Evolutionary conservation across 768 basidiomycete genomes (phyloP), one percentile per base, ranked within the genome.

Genomic region (Gloeostereum incarnatum): DNA sequence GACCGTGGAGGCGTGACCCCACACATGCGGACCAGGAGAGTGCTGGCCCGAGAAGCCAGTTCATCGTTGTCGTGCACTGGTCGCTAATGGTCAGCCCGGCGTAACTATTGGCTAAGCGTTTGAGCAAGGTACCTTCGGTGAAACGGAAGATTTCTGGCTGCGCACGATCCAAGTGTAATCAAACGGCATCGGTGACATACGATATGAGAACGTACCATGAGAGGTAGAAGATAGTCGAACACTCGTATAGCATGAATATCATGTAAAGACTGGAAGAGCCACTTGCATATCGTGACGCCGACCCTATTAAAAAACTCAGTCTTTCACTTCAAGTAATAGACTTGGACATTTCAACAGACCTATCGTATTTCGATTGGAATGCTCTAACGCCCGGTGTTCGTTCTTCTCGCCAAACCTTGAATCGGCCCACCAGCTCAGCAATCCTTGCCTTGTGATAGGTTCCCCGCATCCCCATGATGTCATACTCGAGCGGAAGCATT

Each of bases 321-420:
- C 10, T 33, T 37, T 37, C 22, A 23, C 13, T 17, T 31, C 18
- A 39, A 9, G 9, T 23, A 24, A 10, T 18, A 25, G 21, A 34
- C 16, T 17, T 14, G 32, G 11, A 14, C 27, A n/a, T 6, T 8
- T 17, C 39, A 33, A 54, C 66, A 26, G 53, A 79, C 73, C 80
- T 73, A 51, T 93, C 89, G 48, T 91, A 90, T n/a, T 72, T 79
- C 0, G 87, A 91, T 49, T 87, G 81, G 50, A 87, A 81, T 3
- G 87, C 87, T 23, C 81, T 74, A 18, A 77, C 73, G 3, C 88
- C 87, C 14, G 86, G 75, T 4, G 78, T 54, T 22, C 89, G 73
- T 43, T 82, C 71, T 26, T 67, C 65, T 22, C 84, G 69, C 88
- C 85, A 88, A 14, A 65, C 53, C 30, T 74, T 71, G 53, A 93